Evolutionary conservation across 2,329 filamentous ascomycete genomes (phyloP).

Genomic region (Calonectria hongkongensis): DNA sequence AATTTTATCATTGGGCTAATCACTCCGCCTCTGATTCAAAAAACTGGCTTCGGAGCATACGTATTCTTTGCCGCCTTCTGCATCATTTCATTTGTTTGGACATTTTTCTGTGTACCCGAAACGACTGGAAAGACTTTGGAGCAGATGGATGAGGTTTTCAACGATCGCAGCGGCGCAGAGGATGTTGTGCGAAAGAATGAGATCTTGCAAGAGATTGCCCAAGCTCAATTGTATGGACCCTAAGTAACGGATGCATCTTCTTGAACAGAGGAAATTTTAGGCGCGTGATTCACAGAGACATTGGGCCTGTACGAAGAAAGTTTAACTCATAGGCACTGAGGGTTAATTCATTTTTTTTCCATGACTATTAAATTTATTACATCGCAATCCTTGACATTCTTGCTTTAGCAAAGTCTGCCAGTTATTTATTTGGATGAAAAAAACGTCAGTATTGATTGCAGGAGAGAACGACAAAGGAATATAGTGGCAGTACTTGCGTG

Average conservation of each 20-base stretch:
- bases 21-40: background rate
- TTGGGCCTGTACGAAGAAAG: background rate
- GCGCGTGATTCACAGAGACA: background rate
- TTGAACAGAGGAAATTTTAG: background rate
- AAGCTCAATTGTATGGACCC: background rate
- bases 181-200: constrained; percentile 8
- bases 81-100: background rate
- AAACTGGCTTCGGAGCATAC: background rate
- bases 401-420: too few relatives aligned
- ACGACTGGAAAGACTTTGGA: background rate
- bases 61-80: constrained; percentile 1
- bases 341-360: too few relatives aligned
- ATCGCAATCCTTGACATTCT: too few relatives aligned
- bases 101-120: constrained; percentile 8
- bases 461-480: too few relatives aligned
- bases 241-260: background rate
- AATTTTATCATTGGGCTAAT: background rate
- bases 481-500: too few relatives aligned
- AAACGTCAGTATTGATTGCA: too few relatives aligned
- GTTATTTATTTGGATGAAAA: too few relatives aligned
- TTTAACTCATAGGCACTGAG: too few relatives aligned
- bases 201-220: background rate
- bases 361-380: too few relatives aligned
- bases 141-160: constrained; percentile 16
- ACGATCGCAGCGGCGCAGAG: background rate